Evolutionary conservation across 352 stramenopile species (phyloP), one percentile per base, ranked within the genome.

Genomic region (Phytophthora tubulina): DNA sequence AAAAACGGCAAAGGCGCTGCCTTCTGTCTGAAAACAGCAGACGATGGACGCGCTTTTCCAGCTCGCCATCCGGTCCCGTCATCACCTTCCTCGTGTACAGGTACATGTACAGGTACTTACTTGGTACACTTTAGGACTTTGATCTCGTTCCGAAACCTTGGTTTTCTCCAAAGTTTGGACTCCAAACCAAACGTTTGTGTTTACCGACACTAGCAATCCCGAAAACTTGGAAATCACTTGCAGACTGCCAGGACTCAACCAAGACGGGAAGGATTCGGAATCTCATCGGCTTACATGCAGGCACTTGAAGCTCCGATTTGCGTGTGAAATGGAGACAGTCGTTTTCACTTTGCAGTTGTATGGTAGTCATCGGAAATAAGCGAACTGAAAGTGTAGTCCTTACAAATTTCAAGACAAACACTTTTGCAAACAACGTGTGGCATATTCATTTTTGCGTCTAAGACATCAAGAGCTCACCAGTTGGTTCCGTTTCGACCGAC

Each of bases 381-480:
- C 46, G 46, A 53, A 38, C 13, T 32, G 14, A 1, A 46, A 46
- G 4, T 14, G 41, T 46, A 46, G 14, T 46, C 41, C 41, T 27
- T 46, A 46, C 41, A 46, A 46, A 17, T 46, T 27, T n/a, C 46
- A 50, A 50, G 15, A 30, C n/a, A 32, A 32, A 49, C 42, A 42
- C 15, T 21, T 27, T 9, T 56, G 57, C 44, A 69, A 73, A 57
- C 66, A 50, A 57, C 21, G 41, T 56, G 21, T 57, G 30, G 21
- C 59, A 31, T 52, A 13, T 13, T 30, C 41, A 35, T 63, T 7
- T 17, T 27, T 27, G 21, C 21, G 21, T 27, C 49, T 78, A 78
- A 78, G 70, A 66, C 56, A 78, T 78, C 70, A 78, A 70, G 58
- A 71, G 70, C 61, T 78, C 65, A 73, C 71, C 27, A 54, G 38